Conservation (phyloP, 2,329 filamentous ascomycete genomes). For the Neonectria faginata region DNA sequence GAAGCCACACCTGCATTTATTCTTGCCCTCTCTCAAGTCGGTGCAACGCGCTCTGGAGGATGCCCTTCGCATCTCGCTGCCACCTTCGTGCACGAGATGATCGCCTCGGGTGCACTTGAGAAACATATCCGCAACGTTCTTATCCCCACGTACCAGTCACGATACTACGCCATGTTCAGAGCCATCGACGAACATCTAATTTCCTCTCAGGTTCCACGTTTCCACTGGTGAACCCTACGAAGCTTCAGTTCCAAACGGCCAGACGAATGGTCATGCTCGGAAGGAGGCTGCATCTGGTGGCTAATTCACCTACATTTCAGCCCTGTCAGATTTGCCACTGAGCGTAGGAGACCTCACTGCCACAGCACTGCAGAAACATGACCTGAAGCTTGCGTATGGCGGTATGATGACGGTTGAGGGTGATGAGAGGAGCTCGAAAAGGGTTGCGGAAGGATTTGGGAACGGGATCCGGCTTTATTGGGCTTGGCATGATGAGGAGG, state of each 20-base stretch:
- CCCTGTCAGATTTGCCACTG: background rate
- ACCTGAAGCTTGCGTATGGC: conserved; percentile 22
- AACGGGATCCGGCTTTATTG: conserved; percentile 20
- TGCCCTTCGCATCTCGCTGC: conserved; percentile 12
- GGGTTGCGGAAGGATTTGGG: conserved; percentile 5
- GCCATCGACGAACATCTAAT: conserved; percentile 34
- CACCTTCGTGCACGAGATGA: conserved; percentile 32
- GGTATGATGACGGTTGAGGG: conserved; percentile 19
- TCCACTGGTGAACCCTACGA: conserved; percentile 32
- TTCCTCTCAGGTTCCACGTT: conserved; percentile 33
- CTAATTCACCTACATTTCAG: conserved; percentile 11
- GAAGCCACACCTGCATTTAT: conserved; percentile 21
- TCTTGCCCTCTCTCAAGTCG: background rate
- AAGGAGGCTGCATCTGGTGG: conserved; percentile 7
- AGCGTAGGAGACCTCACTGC: background rate
- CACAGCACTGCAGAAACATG: background rate
- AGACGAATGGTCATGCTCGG: background rate
- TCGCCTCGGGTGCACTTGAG: conserved; percentile 33
- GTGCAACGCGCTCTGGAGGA: conserved; percentile 10
- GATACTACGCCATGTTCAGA: conserved; percentile 34
- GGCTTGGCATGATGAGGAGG: conserved; percentile 18
- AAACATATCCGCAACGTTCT: conserved; percentile 35
- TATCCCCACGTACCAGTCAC: conserved; percentile 35
- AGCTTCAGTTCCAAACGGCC: background rate
- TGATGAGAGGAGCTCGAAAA: conserved; percentile 4